phyloP scores from a whole-genome alignment of 1,139 yeast genomes.

The Komagataea norvegica region DNA sequence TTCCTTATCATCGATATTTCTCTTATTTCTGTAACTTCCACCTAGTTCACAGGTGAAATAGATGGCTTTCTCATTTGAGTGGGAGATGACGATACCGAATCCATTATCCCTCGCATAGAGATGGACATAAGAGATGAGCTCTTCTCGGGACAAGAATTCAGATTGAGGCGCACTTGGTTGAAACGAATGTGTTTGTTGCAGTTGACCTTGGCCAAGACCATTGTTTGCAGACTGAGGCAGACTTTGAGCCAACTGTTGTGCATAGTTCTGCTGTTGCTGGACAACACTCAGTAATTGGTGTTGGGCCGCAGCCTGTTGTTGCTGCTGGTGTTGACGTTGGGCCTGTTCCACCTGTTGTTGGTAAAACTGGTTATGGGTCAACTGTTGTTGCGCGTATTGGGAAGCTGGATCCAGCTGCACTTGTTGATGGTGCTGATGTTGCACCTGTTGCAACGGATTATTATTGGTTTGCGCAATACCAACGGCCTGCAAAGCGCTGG shows the following conservation, averaged over 20 bases:
- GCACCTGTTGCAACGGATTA: conserved; percentile 1
- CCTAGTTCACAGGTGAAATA: conserved; percentile 28
- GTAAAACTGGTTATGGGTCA: conserved; percentile 16
- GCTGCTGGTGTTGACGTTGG: conserved; percentile 14
- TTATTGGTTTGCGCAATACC: conserved; percentile 17
- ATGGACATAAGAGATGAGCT: conserved; percentile 24
- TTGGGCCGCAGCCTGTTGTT: conserved; percentile 10
- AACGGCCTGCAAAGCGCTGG: conserved; percentile 23
- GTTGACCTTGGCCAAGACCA: conserved; percentile 6
- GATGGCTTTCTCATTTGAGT: conserved; percentile 28
- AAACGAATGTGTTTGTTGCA: conserved; percentile 13
- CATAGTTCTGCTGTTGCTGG: conserved; percentile 13
- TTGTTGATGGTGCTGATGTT: conserved; percentile 17
- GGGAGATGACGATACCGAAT: conserved; percentile 29
- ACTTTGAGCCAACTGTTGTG: conserved; percentile 11
- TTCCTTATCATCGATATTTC: conserved; percentile 28
- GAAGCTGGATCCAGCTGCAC: conserved; percentile 13
- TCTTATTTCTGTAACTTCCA: conserved; percentile 27
- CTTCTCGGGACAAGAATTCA: conserved; percentile 22
- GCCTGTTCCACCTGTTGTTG: conserved; percentile 17
- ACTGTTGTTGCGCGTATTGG: conserved; percentile 18
- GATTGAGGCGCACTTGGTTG: conserved; percentile 24
- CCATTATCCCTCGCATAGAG: conserved; percentile 28
- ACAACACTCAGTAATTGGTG: conserved; percentile 13
- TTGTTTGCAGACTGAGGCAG: conserved; percentile 5